Evolutionary conservation across 2,329 filamentous ascomycete genomes (phyloP).

Genomic region (Neonectria faginata): DNA sequence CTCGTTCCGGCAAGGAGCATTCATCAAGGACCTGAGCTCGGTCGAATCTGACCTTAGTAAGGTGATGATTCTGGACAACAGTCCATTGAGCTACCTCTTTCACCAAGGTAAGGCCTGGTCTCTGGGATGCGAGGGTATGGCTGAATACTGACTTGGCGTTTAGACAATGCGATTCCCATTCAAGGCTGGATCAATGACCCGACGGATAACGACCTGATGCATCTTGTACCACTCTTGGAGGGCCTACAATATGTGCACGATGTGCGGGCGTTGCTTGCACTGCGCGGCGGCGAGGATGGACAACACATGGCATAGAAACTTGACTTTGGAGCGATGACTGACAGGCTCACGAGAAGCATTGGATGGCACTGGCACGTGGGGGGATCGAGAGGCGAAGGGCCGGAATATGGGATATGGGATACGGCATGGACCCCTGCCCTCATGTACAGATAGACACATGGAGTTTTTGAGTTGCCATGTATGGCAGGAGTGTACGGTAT

Average conservation of each 20-base stretch:
- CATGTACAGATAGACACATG: constrained; percentile 38
- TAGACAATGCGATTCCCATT: constrained; percentile 98
- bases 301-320: constrained; percentile 63
- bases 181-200: constrained; percentile 99
- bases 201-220: constrained; percentile 93
- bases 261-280: constrained; percentile 87
- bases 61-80: constrained; percentile 99
- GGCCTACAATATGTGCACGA: constrained; percentile 97
- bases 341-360: constrained; percentile 14
- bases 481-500: constrained; percentile 30
- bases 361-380: constrained; percentile 29
- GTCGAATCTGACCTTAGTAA: constrained; percentile 97
- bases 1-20: constrained; percentile 93
- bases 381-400: constrained; percentile 28
- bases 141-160: constrained; percentile 24
- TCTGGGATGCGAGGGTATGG: neutral
- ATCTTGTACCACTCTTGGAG: constrained; percentile 91
- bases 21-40: constrained; percentile 96
- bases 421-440: constrained; percentile 28
- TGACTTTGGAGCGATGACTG: constrained; percentile 31
- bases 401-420: constrained; percentile 22
- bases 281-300: constrained; percentile 86
- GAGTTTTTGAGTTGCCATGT: constrained; percentile 31
- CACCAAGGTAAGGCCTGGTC: constrained; percentile 80
- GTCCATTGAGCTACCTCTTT: constrained; percentile 97